Conservation (phyloP, 768 basidiomycete species). For the Lactifluus pinguis region DNA sequence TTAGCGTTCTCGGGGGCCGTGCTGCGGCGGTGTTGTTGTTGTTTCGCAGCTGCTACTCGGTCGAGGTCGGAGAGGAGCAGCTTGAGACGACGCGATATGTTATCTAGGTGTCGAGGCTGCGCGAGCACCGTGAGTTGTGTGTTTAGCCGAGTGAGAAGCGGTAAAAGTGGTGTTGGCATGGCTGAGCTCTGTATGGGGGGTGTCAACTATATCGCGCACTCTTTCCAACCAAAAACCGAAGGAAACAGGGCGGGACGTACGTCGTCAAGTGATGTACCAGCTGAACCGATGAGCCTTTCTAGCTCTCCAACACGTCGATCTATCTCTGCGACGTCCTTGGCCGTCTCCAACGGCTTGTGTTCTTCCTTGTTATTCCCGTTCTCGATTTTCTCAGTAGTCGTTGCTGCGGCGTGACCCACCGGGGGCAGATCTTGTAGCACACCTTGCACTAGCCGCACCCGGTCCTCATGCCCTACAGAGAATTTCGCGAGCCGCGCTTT, state of each 20-base stretch:
- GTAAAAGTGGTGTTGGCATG: slow-evolving; percentile 72
- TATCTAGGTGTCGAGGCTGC: slow-evolving; percentile 93
- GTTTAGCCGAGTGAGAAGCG: slow-evolving; percentile 73
- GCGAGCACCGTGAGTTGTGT: slow-evolving; percentile 82
- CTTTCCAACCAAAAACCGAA: not conserved
- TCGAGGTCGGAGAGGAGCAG: slow-evolving; percentile 89
- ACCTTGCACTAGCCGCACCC: slow-evolving; percentile 52
- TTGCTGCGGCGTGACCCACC: slow-evolving; percentile 16
- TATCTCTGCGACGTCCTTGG: slow-evolving; percentile 55
- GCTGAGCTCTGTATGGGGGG: slow-evolving; percentile 48
- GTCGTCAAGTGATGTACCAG: slow-evolving; percentile 73
- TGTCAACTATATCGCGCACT: not conserved
- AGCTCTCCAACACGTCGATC: slow-evolving; percentile 79
- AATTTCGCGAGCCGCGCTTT: slow-evolving; percentile 61
- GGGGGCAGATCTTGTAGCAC: slow-evolving; percentile 36
- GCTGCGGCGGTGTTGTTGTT: slow-evolving; percentile 32
- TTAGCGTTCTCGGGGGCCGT: slow-evolving; percentile 2
- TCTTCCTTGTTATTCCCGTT: slow-evolving; percentile 6
- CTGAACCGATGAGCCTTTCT: slow-evolving; percentile 76
- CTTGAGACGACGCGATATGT: slow-evolving; percentile 89
- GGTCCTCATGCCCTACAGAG: slow-evolving; percentile 52
- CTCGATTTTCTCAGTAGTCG: slow-evolving; percentile 16
- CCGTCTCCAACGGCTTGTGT: slow-evolving; percentile 22
- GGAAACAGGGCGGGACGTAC: slow-evolving; percentile 33
- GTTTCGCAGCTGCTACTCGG: slow-evolving; percentile 44